phyloP scores from a whole-genome alignment of 2,329 filamentous ascomycete genomes.

The Fonsecaea nubica region DNA sequence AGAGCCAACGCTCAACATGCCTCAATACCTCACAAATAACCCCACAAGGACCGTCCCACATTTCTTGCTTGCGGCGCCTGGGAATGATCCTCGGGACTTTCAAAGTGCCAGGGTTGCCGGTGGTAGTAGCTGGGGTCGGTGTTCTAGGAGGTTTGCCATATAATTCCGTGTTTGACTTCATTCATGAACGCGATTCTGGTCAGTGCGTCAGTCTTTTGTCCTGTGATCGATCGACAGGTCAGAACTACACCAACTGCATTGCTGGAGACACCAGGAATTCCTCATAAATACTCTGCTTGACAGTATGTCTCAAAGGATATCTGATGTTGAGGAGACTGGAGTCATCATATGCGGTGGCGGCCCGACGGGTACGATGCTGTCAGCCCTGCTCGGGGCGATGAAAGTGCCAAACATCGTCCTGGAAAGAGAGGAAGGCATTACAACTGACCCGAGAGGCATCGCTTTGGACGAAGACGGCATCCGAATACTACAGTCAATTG shows the following conservation, averaged over 20 bases:
- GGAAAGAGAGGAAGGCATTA: constrained; percentile 43
- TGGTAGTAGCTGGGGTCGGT: neutral
- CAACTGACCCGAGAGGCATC: constrained; percentile 45
- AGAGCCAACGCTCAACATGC: neutral
- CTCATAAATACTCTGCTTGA: neutral
- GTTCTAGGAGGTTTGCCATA: neutral
- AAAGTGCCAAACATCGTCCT: constrained; percentile 42
- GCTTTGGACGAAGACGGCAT: constrained; percentile 46
- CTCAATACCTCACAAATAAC: neutral
- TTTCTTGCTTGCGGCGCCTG: neutral
- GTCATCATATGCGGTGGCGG: constrained; percentile 45
- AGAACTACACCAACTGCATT: neutral
- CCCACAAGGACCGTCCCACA: constrained; percentile 12
- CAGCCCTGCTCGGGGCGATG: constrained; percentile 40
- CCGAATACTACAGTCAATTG: constrained; percentile 43
- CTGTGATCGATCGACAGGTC: neutral
- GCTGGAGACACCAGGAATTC: neutral
- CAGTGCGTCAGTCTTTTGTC: neutral
- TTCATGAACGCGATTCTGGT: neutral
- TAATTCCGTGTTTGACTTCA: neutral
- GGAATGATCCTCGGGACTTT: neutral
- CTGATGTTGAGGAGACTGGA: constrained; percentile 35
- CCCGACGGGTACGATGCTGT: constrained; percentile 44
- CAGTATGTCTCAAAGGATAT: constrained; percentile 22
- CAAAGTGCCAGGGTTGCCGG: neutral